Evolutionary conservation across 2,329 filamentous ascomycete species (phyloP).

Genomic region (Fusarium goolgardi): DNA sequence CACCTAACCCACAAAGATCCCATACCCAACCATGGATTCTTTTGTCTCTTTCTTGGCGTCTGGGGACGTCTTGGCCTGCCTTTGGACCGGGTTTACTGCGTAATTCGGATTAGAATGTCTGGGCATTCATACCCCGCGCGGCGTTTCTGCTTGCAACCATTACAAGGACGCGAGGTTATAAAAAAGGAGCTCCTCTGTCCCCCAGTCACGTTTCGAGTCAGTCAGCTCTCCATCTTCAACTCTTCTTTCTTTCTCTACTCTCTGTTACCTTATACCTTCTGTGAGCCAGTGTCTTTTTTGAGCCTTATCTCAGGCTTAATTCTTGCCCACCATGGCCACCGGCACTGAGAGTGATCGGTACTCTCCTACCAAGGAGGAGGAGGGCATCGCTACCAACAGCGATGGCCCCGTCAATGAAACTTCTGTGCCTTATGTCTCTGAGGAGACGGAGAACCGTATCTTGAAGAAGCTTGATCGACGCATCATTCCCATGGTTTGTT

Average conservation of each 20-base stretch:
- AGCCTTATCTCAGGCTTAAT: neutral
- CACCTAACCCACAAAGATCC: neutral
- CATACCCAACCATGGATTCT: neutral
- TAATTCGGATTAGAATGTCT: constrained; percentile 33
- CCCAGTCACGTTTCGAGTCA: constrained; percentile 14
- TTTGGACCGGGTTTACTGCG: constrained; percentile 26
- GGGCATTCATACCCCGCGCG: constrained; percentile 33
- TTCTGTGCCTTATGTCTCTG: constrained; percentile 35
- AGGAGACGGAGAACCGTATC: constrained; percentile 38
- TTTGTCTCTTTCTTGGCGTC: constrained; percentile 14
- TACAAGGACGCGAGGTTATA: constrained; percentile 19
- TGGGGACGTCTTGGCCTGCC: constrained; percentile 17
- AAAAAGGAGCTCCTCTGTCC: constrained; percentile 15
- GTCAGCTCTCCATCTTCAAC: constrained; percentile 10
- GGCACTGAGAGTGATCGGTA: constrained; percentile 15
- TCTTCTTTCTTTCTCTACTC: neutral
- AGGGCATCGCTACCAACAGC: constrained; percentile 24
- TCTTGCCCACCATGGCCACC: constrained; percentile 10
- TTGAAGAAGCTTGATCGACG: constrained; percentile 49
- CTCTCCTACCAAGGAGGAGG: constrained; percentile 29
- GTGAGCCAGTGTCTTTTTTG: neutral
- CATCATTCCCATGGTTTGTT: constrained; percentile 50
- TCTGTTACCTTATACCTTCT: neutral
- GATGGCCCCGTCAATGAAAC: constrained; percentile 28
- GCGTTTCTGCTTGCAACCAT: constrained; percentile 18